Percentiles rank a stretch among this genome's conserved stretches.
phyloP scores from a whole-genome alignment of 176 grass and related monocot species.

The Zizania latifolia region DNA sequence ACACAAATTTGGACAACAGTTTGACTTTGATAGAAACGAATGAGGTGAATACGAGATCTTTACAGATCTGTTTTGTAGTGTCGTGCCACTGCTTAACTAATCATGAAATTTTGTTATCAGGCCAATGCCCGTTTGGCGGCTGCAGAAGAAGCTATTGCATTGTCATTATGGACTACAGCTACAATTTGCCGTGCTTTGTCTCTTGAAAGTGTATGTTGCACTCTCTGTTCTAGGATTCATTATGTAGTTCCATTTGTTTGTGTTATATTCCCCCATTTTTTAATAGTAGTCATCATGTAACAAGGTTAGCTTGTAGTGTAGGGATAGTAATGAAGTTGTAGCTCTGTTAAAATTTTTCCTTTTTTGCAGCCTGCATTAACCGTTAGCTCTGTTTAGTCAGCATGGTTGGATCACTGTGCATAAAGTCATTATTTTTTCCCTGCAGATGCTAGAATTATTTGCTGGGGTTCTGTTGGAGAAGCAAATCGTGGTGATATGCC shows the following conservation, averaged over 20 bases:
- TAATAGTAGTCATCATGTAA: too few species aligned
- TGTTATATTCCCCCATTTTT: not conserved
- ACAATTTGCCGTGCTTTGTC: constrained; percentile 81
- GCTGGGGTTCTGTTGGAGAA: constrained; percentile 86
- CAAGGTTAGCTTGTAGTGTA: too few species aligned
- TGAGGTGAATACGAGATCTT: constrained; percentile 47
- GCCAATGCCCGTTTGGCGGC: constrained; percentile 58
- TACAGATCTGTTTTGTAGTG: not conserved
- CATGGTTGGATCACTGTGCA: constrained; percentile 15
- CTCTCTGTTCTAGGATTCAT: not conserved
- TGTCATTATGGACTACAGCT: constrained; percentile 84
- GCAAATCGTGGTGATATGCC: constrained; percentile 82
- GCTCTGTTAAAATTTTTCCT: too few species aligned
- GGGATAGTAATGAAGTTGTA: too few species aligned
- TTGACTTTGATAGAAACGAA: constrained; percentile 44
- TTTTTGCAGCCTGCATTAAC: not conserved
- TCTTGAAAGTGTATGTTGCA: constrained; percentile 73
- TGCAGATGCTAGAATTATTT: constrained; percentile 82
- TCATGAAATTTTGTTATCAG: constrained; percentile 42
- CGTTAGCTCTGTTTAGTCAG: constrained; percentile 1
- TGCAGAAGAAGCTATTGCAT: constrained; percentile 87
- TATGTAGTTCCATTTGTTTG: constrained; percentile 11
- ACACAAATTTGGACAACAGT: constrained; percentile 27
- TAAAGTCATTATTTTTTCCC: constrained; percentile 30
- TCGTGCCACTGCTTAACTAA: constrained; percentile 15